Evolutionary conservation across 2,329 filamentous ascomycete species (phyloP).

Genomic region (Lasiodiplodia theobromae): DNA sequence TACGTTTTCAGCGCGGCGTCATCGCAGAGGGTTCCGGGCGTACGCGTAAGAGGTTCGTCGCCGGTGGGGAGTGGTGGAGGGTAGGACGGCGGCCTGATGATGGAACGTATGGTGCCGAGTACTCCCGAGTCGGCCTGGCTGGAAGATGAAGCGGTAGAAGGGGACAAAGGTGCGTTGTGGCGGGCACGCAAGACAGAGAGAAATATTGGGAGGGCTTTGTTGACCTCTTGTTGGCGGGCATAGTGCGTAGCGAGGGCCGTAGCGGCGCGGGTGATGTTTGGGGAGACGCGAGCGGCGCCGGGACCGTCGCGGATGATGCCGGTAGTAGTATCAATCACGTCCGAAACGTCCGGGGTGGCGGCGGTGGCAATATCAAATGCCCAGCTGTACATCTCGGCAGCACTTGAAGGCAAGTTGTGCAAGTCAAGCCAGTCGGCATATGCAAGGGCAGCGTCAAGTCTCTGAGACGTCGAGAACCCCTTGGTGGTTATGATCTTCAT

Average conservation of each 20-base stretch:
- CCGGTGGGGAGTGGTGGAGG: conserved; percentile 76
- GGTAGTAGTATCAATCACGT: conserved; percentile 67
- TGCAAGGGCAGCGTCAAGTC: conserved; percentile 79
- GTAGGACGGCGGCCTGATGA: conserved; percentile 66
- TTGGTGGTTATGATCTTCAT: conserved; percentile 80
- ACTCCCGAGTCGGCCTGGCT: conserved; percentile 39
- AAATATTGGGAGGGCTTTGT: conserved; percentile 80
- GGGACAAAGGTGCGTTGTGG: conserved; percentile 59
- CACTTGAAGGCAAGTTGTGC: conserved; percentile 70
- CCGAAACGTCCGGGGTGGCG: conserved; percentile 55
- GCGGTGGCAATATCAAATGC: conserved; percentile 76
- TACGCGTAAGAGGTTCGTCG: conserved; percentile 69
- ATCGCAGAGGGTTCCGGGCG: conserved; percentile 73
- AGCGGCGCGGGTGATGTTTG: conserved; percentile 76
- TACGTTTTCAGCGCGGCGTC: conserved; percentile 88
- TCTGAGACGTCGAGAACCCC: conserved; percentile 80
- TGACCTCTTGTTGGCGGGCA: conserved; percentile 71
- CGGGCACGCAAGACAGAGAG: conserved; percentile 83
- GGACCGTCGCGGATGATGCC: conserved; percentile 55
- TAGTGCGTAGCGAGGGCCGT: conserved; percentile 82
- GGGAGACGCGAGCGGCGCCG: conserved; percentile 53
- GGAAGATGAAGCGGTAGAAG: not conserved
- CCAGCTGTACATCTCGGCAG: conserved; percentile 76
- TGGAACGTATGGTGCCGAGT: conserved; percentile 44
- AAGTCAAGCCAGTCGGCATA: conserved; percentile 88